These are phyloP conservation scores for Akanthomyces dipterigenus DNA, from an alignment of 2,329 filamentous ascomycete species.

Conservation along the genomic window DNA sequence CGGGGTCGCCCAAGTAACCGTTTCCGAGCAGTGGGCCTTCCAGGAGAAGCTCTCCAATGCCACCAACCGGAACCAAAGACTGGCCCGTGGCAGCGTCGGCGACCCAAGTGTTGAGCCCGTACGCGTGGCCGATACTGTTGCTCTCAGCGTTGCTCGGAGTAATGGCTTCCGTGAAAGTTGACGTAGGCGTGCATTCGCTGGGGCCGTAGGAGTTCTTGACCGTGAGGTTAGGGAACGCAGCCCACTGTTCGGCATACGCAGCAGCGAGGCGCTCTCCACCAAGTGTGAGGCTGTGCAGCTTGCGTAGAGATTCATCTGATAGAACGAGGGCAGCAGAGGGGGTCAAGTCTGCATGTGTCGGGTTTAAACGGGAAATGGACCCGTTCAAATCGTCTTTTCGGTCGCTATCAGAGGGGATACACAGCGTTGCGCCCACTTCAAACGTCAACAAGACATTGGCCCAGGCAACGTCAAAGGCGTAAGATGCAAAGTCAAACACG, in stretches of 20 bases:
- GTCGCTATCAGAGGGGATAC: constrained; percentile 5
- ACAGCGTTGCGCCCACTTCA: constrained; percentile 6
- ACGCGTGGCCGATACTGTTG: constrained; percentile 8
- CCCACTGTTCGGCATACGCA: neutral
- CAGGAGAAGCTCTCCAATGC: constrained; percentile 30
- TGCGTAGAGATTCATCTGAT: neutral
- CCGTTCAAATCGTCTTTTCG: constrained; percentile 3
- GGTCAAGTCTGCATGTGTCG: constrained; percentile 7
- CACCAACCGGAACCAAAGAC: constrained; percentile 23
- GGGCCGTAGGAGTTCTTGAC: constrained; percentile 4
- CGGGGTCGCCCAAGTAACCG: constrained; percentile 41
- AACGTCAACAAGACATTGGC: constrained; percentile 7
- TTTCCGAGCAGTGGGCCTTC: constrained; percentile 39
- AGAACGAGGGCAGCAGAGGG: neutral
- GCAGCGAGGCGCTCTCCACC: neutral
- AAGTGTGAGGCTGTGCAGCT: neutral
- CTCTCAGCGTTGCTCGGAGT: neutral
- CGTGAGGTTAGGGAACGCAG: neutral
- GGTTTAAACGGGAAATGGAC: constrained; percentile 9
- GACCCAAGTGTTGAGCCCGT: constrained; percentile 21
- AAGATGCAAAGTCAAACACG: constrained; percentile 17
- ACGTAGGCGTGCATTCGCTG: neutral
- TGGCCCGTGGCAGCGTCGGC: constrained; percentile 24
- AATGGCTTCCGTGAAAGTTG: neutral
- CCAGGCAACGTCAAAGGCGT: constrained; percentile 16